Evolutionary conservation across 495 filamentous ascomycete genomes (phyloP).

Genomic region (Penicillium egyptiacum): DNA sequence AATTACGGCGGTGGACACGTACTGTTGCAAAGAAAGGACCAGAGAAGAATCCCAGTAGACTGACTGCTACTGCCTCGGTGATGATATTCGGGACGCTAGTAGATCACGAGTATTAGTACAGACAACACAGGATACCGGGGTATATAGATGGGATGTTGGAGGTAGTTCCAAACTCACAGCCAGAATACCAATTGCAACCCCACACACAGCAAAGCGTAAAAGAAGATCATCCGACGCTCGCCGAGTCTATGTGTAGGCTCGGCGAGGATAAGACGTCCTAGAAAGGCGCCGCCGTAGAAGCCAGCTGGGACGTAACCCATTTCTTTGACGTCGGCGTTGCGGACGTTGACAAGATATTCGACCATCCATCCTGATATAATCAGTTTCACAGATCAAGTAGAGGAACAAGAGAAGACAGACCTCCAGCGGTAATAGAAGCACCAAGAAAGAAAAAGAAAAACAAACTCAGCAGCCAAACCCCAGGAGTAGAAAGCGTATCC

Average conservation of each 20-base stretch:
- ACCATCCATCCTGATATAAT: slow-evolving; percentile 29
- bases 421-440: slow-evolving; percentile 30
- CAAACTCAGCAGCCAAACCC: slow-evolving; percentile 34
- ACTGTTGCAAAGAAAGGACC: slow-evolving; percentile 40
- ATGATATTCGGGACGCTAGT: slow-evolving; percentile 35
- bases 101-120: background rate
- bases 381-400: background rate
- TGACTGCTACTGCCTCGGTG: slow-evolving; percentile 36
- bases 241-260: slow-evolving; percentile 33
- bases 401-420: slow-evolving; percentile 9
- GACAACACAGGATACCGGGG: background rate
- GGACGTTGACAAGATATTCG: slow-evolving; percentile 34
- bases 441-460: slow-evolving; percentile 39
- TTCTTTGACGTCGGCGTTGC: slow-evolving; percentile 30
- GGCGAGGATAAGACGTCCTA: slow-evolving; percentile 29
- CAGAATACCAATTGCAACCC: slow-evolving; percentile 35
- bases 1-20: background rate
- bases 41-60: slow-evolving; percentile 31
- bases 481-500: slow-evolving; percentile 22
- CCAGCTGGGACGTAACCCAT: slow-evolving; percentile 37
- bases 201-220: slow-evolving; percentile 34
- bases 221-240: slow-evolving; percentile 32
- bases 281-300: slow-evolving; percentile 31
- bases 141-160: background rate
- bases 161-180: slow-evolving; percentile 26